Percentiles rank a stretch among this genome's conserved stretches.
These are phyloP conservation scores for Botrytis byssoidea DNA, from an alignment of 2,329 filamentous ascomycete genomes.

Conservation along the genomic window DNA sequence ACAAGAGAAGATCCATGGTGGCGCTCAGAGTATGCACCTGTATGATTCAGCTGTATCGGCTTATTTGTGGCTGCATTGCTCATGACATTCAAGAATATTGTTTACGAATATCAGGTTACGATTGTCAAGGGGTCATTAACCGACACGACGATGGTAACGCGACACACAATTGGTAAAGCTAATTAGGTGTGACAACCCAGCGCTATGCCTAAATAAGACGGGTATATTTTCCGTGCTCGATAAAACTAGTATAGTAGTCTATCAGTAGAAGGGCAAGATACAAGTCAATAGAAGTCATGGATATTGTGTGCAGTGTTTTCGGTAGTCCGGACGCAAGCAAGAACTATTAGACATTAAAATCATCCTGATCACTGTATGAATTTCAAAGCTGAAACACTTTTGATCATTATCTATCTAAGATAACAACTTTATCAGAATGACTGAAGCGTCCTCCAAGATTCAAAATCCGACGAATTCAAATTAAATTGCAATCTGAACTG, in stretches of 20 bases:
- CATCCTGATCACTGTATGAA: not conserved
- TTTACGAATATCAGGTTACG: not conserved
- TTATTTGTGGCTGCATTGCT: not conserved
- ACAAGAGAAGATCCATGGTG: not conserved
- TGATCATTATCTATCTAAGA: not conserved
- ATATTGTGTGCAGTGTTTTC: not conserved
- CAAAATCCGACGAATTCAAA: not conserved
- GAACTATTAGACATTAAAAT: not conserved
- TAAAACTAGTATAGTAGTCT: too few species aligned
- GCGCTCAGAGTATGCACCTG: not conserved
- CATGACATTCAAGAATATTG: not conserved
- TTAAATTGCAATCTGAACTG: not conserved
- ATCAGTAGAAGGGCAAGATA: not conserved
- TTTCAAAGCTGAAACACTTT: not conserved
- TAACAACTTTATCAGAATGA: not conserved
- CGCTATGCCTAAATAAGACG: not conserved
- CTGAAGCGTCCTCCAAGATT: not conserved
- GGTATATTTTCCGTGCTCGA: not conserved
- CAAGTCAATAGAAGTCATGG: not conserved
- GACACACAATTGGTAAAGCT: not conserved
- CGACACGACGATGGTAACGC: not conserved
- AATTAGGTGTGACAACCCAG: not conserved
- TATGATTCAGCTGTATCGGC: not conserved
- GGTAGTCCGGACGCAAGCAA: not conserved
- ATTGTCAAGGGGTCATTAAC: not conserved